Evolutionary conservation across 208 protist species (phyloP).

Genomic region (Trypanosoma theileri): DNA sequence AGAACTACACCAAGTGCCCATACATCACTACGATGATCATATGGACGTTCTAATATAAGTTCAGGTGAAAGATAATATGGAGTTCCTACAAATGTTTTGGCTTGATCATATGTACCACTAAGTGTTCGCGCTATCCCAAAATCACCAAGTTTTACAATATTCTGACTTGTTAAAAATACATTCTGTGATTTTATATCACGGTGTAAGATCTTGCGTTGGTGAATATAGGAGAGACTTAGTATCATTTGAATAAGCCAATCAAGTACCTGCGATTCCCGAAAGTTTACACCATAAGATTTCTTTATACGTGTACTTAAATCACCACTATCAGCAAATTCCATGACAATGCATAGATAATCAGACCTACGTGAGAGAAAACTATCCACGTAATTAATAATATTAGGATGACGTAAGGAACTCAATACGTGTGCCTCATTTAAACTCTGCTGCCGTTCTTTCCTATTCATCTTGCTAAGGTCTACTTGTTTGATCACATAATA

Average conservation of each 20-base stretch:
- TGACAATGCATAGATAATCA: constrained; percentile 92
- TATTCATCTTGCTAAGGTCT: constrained; percentile 85
- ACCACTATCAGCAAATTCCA: constrained; percentile 91
- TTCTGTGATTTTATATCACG: constrained; percentile 94
- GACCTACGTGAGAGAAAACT: constrained; percentile 89
- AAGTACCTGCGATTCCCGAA: constrained; percentile 82
- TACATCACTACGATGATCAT: constrained; percentile 93
- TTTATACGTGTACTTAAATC: constrained; percentile 83
- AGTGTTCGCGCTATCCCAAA: constrained; percentile 94
- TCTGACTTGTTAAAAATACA: constrained; percentile 89
- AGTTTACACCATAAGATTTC: constrained; percentile 72
- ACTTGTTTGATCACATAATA: constrained; percentile 95
- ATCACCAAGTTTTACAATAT: constrained; percentile 92
- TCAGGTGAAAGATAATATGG: constrained; percentile 94
- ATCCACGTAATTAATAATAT: constrained; percentile 94
- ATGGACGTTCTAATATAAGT: constrained; percentile 91
- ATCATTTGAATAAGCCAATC: constrained; percentile 91
- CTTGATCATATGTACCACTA: constrained; percentile 89
- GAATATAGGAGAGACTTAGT: constrained; percentile 89
- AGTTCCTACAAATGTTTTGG: constrained; percentile 93
- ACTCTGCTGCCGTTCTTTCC: constrained; percentile 87
- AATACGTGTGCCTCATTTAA: constrained; percentile 92
- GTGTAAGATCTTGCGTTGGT: constrained; percentile 92
- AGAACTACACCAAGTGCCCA: constrained; percentile 93
- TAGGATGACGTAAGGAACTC: constrained; percentile 89